Base-by-base conservation (phyloP, 2,329 filamentous ascomycete genomes). In the Microsporum ferrugineum region DNA sequence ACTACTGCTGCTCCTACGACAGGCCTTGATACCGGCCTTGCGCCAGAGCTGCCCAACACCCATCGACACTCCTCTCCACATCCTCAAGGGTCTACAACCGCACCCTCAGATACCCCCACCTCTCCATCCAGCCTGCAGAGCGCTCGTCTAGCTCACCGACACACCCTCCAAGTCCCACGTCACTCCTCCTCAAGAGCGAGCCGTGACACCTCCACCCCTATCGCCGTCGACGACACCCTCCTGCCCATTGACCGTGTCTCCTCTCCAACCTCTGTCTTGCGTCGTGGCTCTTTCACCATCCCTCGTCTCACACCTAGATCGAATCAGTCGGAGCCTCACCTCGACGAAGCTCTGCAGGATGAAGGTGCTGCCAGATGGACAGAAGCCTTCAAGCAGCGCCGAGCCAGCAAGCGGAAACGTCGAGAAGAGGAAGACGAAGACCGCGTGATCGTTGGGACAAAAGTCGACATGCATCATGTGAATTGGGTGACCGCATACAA, bases 401-500 rank as follows among this genome's bases (percentile, higher is more conserved):
- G 92, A 65, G 91, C 91, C 5, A 95, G 88, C 73, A 94, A 91
- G 78, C 83, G 88, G 71, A 88, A 85, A 73, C 82, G 86, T 67
- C 88, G 86, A 70, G 91, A 96, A 64, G 87, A 96, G 67, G 91
- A 96, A 66, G 94, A 97, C 63, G 92, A 97, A 69, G 85, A 91
- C 64, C 76, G 83, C 33, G 92, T 99, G 7, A 82, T 97, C 36
- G 91, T 99, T 17, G 94, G 94, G 63, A 99, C 90, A 62, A 97
- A 96, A 77, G 94, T 99, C 59, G 94, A 99, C 72, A 91, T 97
- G 78, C 88, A 89, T 69, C 94, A 99, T 73, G 88, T 90, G 67
- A 97, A 97, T 74, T 99, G 89, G 86, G 91, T 95, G 51, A 96
- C 91, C 1, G 94, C 94, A 62, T 99, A 99, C 79, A 99, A 99